phyloP scores from a whole-genome alignment of 768 basidiomycete species.

The Tylopilus sp. region DNA sequence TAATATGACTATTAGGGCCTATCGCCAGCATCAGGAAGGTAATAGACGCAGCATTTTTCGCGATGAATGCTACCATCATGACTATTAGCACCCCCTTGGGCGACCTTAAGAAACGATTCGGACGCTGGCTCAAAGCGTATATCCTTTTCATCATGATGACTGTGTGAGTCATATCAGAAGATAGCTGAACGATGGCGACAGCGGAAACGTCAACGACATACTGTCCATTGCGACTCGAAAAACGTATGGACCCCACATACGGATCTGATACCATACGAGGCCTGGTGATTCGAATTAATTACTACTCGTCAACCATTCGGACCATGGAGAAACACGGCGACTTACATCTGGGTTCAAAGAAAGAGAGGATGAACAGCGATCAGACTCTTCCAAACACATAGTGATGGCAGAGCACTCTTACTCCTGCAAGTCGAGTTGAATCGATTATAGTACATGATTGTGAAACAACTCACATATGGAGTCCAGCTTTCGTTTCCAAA shows the following conservation, averaged over 20 bases:
- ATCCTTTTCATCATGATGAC: constrained; percentile 23
- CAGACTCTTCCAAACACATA: neutral
- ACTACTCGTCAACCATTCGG: neutral
- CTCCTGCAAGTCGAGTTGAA: constrained; percentile 3
- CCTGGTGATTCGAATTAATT: constrained; percentile 1
- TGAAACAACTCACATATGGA: constrained; percentile 3
- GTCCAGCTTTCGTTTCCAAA: constrained; percentile 6
- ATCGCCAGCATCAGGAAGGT: constrained; percentile 8
- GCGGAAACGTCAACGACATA: constrained; percentile 1
- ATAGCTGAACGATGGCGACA: too few species aligned
- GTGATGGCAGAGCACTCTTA: constrained; percentile 1
- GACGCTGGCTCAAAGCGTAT: constrained; percentile 7
- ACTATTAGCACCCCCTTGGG: constrained; percentile 3
- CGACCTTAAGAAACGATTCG: constrained; percentile 3
- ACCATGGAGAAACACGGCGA: neutral
- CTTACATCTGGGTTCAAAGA: constrained; percentile 10
- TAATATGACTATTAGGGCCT: constrained; percentile 9
- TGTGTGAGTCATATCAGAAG: neutral
- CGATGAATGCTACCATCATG: constrained; percentile 8
- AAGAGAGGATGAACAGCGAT: neutral
- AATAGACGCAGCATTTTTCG: constrained; percentile 2
- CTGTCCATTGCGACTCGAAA: constrained; percentile 20
- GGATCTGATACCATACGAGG: constrained; percentile 14
- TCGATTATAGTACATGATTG: neutral
- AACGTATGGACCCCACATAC: constrained; percentile 11